Percentiles rank a stretch among this genome's conserved stretches.
These are phyloP conservation scores for Aurinia saxatilis DNA, from an alignment of 345 rosid genomes.

Conservation along the genomic window DNA sequence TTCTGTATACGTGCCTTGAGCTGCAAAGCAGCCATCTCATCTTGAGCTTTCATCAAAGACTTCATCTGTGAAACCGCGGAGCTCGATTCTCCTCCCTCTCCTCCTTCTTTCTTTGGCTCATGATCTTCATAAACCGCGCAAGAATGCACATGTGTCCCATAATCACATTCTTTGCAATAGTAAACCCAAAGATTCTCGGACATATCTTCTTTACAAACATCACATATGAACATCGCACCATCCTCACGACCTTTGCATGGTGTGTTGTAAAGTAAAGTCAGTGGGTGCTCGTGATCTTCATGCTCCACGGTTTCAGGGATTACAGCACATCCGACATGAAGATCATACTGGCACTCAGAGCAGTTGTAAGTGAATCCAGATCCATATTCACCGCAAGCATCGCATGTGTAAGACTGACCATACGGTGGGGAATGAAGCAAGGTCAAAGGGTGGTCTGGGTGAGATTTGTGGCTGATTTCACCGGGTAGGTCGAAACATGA, in stretches of 20 bases:
- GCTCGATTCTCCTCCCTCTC: conserved; percentile 8
- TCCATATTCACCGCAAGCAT: conserved; percentile 16
- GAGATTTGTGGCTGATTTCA: conserved; percentile 18
- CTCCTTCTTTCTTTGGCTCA: not conserved
- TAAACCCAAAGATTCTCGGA: conserved; percentile 23
- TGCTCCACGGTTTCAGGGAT: conserved; percentile 8
- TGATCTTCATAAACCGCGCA: conserved; percentile 9
- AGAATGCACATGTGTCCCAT: conserved; percentile 17
- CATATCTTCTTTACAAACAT: conserved; percentile 5
- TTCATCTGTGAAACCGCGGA: not conserved
- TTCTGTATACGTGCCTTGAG: conserved; percentile 10
- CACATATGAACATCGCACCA: not conserved
- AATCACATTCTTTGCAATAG: conserved; percentile 18
- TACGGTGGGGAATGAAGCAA: conserved; percentile 11
- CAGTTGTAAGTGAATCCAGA: conserved; percentile 19
- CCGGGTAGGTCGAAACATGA: conserved; percentile 21
- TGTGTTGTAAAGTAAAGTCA: conserved; percentile 1
- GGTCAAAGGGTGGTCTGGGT: conserved; percentile 6
- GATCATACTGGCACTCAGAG: conserved; percentile 1
- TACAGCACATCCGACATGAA: conserved; percentile 18
- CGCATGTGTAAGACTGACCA: conserved; percentile 5
- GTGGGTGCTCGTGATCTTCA: conserved; percentile 15
- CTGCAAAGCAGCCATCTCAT: conserved; percentile 10
- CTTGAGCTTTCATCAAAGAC: conserved; percentile 12
- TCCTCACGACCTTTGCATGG: conserved; percentile 14